phyloP scores from a whole-genome alignment of 2,329 filamentous ascomycete genomes.

The Cadophora luteo-olivacea region DNA sequence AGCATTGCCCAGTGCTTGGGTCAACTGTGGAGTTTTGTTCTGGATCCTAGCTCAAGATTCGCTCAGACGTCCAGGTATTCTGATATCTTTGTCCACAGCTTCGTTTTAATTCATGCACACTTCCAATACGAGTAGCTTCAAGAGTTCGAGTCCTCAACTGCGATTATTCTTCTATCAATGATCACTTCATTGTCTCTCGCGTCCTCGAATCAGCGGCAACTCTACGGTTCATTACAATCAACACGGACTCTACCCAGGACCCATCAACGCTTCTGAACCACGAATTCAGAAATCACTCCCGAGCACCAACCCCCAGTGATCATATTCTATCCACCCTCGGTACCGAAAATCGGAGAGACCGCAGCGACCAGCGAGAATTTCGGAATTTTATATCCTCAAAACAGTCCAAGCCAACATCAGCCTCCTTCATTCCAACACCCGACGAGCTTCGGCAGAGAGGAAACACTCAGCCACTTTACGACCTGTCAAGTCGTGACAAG shows the following conservation, averaged over 20 bases:
- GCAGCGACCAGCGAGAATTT: not conserved
- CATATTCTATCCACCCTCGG: not conserved
- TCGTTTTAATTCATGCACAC: too few relatives aligned
- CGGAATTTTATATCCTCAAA: not conserved
- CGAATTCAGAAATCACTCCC: not conserved
- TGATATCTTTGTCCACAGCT: too few relatives aligned
- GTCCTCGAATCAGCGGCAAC: not conserved
- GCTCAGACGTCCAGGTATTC: not conserved
- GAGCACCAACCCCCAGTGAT: not conserved
- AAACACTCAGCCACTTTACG: not conserved
- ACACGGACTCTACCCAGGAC: not conserved
- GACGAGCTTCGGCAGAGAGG: not conserved
- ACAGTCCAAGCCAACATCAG: not conserved
- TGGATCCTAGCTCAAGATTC: not conserved
- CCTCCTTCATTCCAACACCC: not conserved
- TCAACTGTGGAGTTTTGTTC: not conserved
- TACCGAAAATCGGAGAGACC: not conserved
- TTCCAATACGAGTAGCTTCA: not conserved
- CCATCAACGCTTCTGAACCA: too few relatives aligned
- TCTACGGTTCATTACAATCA: not conserved
- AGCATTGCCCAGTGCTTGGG: conserved; percentile 11
- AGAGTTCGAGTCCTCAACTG: not conserved
- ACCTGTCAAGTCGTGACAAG: not conserved
- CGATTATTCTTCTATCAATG: not conserved
- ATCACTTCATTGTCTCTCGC: not conserved